phyloP scores from a whole-genome alignment of 768 basidiomycete species.

The Podaxis pistillaris region DNA sequence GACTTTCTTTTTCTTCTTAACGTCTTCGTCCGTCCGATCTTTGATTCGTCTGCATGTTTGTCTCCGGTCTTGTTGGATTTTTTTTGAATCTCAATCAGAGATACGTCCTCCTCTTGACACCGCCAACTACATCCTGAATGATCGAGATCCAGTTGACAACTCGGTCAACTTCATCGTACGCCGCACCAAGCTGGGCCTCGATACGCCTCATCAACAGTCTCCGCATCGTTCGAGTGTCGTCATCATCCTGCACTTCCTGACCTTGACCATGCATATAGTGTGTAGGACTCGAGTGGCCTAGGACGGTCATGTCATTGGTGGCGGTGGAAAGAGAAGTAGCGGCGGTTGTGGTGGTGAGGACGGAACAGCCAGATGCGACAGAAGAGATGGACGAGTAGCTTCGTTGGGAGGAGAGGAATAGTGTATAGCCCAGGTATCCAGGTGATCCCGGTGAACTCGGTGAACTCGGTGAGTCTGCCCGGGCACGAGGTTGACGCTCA shows the following conservation, averaged over 20 bases:
- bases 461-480: neutral
- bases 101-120: slow-evolving; percentile 51
- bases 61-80: neutral
- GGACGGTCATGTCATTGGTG: neutral
- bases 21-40: neutral
- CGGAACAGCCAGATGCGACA: slow-evolving; percentile 39
- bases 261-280: neutral
- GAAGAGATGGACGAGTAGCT: slow-evolving; percentile 43
- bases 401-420: slow-evolving; percentile 33
- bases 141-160: slow-evolving; percentile 59
- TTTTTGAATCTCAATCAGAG: slow-evolving; percentile 23
- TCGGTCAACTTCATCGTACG: slow-evolving; percentile 64
- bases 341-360: slow-evolving; percentile 44
- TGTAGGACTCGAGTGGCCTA: neutral
- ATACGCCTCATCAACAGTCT: slow-evolving; percentile 67
- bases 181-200: slow-evolving; percentile 49
- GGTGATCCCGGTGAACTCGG: slow-evolving; percentile 21
- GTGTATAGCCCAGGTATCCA: slow-evolving; percentile 27
- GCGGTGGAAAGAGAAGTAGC: neutral
- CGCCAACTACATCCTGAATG: slow-evolving; percentile 60
- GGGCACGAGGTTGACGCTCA: neutral
- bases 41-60: neutral
- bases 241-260: slow-evolving; percentile 43
- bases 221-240: slow-evolving; percentile 61
- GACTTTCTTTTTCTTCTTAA: slow-evolving; percentile 5